Percentiles rank a stretch among this genome's conserved stretches.
Conservation (phyloP, 75 land plant genomes). For the Cryptomeria japonica region DNA sequence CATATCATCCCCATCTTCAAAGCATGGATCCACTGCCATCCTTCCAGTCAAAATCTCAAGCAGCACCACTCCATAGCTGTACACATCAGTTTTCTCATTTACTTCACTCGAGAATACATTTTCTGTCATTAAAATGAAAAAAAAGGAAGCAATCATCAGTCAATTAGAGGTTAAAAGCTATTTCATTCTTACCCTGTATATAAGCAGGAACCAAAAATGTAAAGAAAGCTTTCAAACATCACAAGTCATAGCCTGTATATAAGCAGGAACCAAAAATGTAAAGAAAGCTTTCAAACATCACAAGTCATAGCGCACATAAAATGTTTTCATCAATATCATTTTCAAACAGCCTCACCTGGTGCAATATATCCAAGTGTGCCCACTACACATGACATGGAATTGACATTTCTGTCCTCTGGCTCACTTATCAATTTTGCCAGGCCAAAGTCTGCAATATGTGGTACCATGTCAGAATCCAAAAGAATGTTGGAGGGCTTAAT, state of each 20-base stretch:
- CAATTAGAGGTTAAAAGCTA: background rate
- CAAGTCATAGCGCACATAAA: background rate
- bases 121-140: slow-evolving; percentile 26
- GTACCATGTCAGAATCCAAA: slow-evolving; percentile 47
- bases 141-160: too few relatives aligned
- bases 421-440: slow-evolving; percentile 30
- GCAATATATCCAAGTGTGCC: slow-evolving; percentile 68
- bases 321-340: background rate
- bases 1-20: slow-evolving; percentile 47
- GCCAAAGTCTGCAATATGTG: slow-evolving; percentile 58
- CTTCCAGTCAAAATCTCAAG: slow-evolving; percentile 56
- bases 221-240: background rate
- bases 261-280: background rate
- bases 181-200: background rate
- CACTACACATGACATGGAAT: slow-evolving; percentile 32
- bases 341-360: slow-evolving; percentile 34
- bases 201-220: background rate
- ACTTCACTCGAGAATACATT: slow-evolving; percentile 26
- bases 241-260: background rate
- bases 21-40: slow-evolving; percentile 37
- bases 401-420: slow-evolving; percentile 18
- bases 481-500: slow-evolving; percentile 52
- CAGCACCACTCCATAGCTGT: slow-evolving; percentile 55
- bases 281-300: background rate
- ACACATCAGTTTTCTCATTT: slow-evolving; percentile 52